Percentiles rank a stretch among this genome's conserved stretches.
Evolutionary conservation across 2,329 filamentous ascomycete species (phyloP).

Genomic region (Xylariomycetidae sp.): DNA sequence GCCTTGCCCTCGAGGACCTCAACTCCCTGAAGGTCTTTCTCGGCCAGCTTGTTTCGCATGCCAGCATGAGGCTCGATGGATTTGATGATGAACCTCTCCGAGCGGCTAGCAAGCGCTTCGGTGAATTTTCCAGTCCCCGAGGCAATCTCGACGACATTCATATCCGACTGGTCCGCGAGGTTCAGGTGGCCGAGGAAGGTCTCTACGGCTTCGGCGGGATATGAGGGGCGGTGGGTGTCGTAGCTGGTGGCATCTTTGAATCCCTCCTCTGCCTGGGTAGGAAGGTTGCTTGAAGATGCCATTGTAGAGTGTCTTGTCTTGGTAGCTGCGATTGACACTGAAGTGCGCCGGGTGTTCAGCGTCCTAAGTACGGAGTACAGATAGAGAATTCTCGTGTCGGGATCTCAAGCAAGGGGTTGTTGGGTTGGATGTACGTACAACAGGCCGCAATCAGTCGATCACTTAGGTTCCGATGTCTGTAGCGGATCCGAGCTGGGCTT

Average conservation of each 20-base stretch:
- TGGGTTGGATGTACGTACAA: too few relatives aligned
- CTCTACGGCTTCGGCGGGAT: constrained; percentile 52
- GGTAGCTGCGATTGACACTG: background rate
- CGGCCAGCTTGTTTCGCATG: constrained; percentile 58
- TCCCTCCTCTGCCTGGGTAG: constrained; percentile 45
- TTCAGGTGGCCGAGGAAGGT: constrained; percentile 50
- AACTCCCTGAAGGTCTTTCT: constrained; percentile 52
- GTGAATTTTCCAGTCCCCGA: constrained; percentile 69
- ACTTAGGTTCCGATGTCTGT: too few relatives aligned
- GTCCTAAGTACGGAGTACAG: too few relatives aligned
- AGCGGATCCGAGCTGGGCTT: too few relatives aligned
- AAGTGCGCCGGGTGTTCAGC: too few relatives aligned
- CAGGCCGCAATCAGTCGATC: too few relatives aligned
- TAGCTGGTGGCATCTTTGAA: constrained; percentile 61
- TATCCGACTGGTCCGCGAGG: constrained; percentile 39
- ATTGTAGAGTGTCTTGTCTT: constrained; percentile 14
- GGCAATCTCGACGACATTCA: constrained; percentile 56
- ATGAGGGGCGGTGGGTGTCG: constrained; percentile 63
- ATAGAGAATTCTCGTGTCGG: too few relatives aligned
- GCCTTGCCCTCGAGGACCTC: constrained; percentile 52
- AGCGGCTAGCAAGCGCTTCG: constrained; percentile 50
- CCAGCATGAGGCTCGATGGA: constrained; percentile 58
- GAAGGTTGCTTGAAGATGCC: constrained; percentile 15
- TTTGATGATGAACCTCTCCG: constrained; percentile 54
- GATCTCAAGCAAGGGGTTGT: too few relatives aligned